These are phyloP conservation scores for Erythrophleum fordii DNA, from an alignment of 306 rosid genomes.

Conservation along the genomic window DNA sequence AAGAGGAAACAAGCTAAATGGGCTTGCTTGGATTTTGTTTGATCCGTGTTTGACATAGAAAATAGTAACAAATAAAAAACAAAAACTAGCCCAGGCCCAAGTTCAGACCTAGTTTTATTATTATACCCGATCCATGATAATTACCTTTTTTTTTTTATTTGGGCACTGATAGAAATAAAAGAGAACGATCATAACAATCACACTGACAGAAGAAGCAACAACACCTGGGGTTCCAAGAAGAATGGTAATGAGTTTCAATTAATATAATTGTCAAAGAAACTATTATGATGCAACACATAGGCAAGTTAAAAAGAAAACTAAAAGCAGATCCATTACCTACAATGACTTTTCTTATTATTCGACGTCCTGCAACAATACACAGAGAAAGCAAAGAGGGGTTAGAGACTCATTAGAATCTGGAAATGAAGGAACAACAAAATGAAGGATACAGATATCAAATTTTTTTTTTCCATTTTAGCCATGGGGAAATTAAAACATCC, in stretches of 20 bases:
- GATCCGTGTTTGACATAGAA: too few relatives aligned
- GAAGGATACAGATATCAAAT: background rate
- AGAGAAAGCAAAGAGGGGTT: constrained; percentile 21
- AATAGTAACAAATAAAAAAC: too few relatives aligned
- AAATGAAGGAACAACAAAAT: background rate
- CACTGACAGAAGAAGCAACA: background rate
- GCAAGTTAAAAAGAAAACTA: background rate
- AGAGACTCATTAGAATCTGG: background rate
- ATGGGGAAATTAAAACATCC: background rate
- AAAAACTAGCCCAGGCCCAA: too few relatives aligned
- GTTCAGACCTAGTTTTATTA: too few relatives aligned
- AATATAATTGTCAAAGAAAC: background rate
- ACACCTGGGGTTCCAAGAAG: constrained; percentile 38
- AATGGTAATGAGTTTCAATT: constrained; percentile 16
- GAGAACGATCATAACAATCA: background rate
- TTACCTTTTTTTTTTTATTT: too few relatives aligned
- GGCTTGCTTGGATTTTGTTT: too few relatives aligned
- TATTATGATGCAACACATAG: background rate
- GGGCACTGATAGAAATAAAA: constrained; percentile 27
- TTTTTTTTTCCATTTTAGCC: background rate
- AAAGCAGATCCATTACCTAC: constrained; percentile 54
- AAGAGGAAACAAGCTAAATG: too few relatives aligned
- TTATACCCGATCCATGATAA: too few relatives aligned
- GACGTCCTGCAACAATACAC: constrained; percentile 44
- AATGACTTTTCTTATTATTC: constrained; percentile 7